These are phyloP conservation scores for Fusarium globosum DNA, from an alignment of 2,329 filamentous ascomycete species.

Conservation along the genomic window DNA sequence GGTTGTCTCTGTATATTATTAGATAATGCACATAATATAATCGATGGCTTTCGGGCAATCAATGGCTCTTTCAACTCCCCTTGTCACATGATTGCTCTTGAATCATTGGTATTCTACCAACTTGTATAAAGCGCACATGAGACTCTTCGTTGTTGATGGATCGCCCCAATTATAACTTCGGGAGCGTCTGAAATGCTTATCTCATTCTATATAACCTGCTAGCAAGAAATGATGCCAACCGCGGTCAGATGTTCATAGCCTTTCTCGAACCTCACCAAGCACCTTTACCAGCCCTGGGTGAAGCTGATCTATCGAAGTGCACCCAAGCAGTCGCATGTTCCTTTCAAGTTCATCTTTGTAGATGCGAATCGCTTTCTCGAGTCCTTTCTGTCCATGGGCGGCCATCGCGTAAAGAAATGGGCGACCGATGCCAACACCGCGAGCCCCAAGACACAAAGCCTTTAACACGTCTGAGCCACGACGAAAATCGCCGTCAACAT, in stretches of 20 bases:
- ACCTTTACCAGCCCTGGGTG: conserved; percentile 1
- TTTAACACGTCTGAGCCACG: conserved; percentile 94
- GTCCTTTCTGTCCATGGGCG: conserved; percentile 84
- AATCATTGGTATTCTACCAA: not conserved
- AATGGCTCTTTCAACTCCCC: not conserved
- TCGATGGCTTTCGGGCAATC: not conserved
- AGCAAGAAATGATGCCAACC: not conserved
- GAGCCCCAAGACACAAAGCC: conserved; percentile 89
- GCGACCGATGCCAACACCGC: conserved; percentile 89
- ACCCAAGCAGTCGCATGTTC: conserved; percentile 95
- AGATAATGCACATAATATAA: not conserved
- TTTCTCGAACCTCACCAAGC: not conserved
- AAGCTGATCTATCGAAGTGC: conserved; percentile 77
- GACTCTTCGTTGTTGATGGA: not conserved
- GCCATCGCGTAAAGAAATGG: conserved; percentile 97
- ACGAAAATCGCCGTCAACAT: conserved; percentile 87
- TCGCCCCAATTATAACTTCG: not conserved
- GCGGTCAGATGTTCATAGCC: not conserved
- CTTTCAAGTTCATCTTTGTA: conserved; percentile 97
- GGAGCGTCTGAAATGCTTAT: rapidly evolving
- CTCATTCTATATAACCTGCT: not conserved
- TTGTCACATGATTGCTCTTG: no score
- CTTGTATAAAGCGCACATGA: not conserved
- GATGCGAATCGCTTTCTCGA: conserved; percentile 91
- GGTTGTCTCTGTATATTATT: conserved; percentile 1